Conservation (phyloP, 129 eudicot genomes). For the Daucus carota region DNA sequence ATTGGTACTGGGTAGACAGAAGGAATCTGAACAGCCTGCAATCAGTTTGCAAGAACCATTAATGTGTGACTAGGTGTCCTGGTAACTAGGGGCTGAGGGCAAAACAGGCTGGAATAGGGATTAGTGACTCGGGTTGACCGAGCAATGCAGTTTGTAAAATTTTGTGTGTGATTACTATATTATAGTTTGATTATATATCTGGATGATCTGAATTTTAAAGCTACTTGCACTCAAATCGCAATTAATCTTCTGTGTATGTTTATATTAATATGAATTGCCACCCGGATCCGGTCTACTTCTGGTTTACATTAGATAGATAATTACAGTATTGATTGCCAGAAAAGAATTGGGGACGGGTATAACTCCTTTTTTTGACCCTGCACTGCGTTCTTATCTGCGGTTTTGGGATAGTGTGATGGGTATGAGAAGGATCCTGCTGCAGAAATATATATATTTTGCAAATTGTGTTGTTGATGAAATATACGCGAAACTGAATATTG, state of each 20-base stretch:
- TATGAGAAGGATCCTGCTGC: background rate
- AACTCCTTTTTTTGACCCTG: background rate
- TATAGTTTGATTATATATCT: too few species aligned
- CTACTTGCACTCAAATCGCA: background rate
- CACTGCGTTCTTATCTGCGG: too few species aligned
- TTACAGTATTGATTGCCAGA: too few species aligned
- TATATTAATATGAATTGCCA: background rate
- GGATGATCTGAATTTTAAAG: too few species aligned
- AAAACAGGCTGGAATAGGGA: background rate
- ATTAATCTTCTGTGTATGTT: too few species aligned
- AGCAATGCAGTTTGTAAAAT: background rate
- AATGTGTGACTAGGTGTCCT: background rate
- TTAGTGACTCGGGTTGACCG: background rate
- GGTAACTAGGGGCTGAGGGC: background rate
- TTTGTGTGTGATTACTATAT: background rate
- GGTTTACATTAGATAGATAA: too few species aligned
- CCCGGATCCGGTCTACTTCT: background rate
- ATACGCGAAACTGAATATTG: background rate
- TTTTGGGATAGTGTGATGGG: background rate
- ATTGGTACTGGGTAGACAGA: background rate
- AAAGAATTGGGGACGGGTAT: too few species aligned
- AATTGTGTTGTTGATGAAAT: background rate
- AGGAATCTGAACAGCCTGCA: background rate
- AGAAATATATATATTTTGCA: background rate
- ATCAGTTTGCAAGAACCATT: background rate